phyloP scores from a whole-genome alignment of 225 moss, liverwort and hornwort genomes.

The Physcomitrium patens region DNA sequence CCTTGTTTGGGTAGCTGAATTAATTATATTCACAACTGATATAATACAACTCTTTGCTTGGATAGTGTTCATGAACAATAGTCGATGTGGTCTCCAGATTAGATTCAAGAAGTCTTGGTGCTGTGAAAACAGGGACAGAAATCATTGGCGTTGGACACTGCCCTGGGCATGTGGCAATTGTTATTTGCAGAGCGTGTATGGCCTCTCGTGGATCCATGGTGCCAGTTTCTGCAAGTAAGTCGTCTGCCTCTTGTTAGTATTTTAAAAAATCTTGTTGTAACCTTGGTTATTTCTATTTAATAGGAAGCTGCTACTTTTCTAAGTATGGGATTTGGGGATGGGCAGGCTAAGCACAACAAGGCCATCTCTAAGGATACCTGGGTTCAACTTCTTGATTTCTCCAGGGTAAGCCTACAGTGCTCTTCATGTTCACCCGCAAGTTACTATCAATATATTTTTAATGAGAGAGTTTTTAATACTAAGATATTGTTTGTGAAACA shows the following conservation, averaged over 20 bases:
- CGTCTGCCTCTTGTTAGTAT: background rate
- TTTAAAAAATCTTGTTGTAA: background rate
- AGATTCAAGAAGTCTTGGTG: constrained; percentile 8
- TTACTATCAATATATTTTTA: background rate
- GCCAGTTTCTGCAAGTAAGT: constrained; percentile 92
- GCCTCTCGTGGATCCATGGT: constrained; percentile 90
- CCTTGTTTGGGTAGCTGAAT: background rate
- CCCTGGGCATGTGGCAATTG: constrained; percentile 92
- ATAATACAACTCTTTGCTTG: background rate
- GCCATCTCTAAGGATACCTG: constrained; percentile 96
- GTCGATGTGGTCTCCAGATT: background rate
- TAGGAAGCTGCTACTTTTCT: constrained; percentile 1
- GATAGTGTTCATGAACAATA: background rate
- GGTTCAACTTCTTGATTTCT: constrained; percentile 95
- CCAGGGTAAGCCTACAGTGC: constrained; percentile 54
- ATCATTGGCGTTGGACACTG: constrained; percentile 92
- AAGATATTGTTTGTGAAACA: background rate
- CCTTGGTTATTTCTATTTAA: constrained; percentile 15
- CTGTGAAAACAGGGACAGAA: constrained; percentile 73
- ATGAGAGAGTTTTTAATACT: background rate
- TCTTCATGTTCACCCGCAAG: too few relatives aligned
- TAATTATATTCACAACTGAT: background rate
- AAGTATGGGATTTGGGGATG: constrained; percentile 14
- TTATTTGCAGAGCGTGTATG: constrained; percentile 86
- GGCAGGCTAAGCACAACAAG: constrained; percentile 93